A percentile compares a stretch with the other conserved stretches of the same genome.
Evolutionary conservation across 306 rosid species (phyloP).

Genomic region (Rosa rugosa): DNA sequence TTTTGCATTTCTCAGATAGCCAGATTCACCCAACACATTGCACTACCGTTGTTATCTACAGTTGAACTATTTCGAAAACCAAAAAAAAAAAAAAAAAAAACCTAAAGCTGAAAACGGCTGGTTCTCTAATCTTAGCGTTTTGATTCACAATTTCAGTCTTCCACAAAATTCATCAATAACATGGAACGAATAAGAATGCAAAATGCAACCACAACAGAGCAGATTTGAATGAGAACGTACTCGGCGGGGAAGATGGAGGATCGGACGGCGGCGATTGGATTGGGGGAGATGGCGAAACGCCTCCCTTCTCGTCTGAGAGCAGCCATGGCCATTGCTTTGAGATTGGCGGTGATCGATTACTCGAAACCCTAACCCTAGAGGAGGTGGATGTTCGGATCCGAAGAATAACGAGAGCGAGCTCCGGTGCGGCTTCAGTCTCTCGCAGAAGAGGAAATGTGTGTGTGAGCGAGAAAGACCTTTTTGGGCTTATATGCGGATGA

Average conservation of each 20-base stretch:
- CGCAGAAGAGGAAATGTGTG: not conserved
- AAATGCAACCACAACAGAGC: not conserved
- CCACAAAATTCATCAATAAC: not conserved
- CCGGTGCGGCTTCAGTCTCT: constrained; percentile 1
- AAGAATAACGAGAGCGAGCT: not conserved
- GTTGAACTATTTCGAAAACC: not conserved
- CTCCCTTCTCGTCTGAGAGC: constrained; percentile 88
- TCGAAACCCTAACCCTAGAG: constrained; percentile 41
- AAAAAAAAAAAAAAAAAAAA: too few species aligned
- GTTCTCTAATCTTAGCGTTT: not conserved
- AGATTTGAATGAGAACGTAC: constrained; percentile 21
- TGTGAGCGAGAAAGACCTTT: not conserved
- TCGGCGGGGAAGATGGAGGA: constrained; percentile 44
- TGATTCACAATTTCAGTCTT: not conserved
- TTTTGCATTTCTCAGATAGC: not conserved
- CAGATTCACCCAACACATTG: not conserved
- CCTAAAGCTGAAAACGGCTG: not conserved
- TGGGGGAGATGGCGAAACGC: constrained; percentile 64
- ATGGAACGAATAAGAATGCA: not conserved
- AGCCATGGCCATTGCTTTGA: constrained; percentile 79
- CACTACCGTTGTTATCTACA: not conserved
- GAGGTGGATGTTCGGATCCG: constrained; percentile 23
- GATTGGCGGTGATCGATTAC: constrained; percentile 31
- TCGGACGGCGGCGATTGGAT: constrained; percentile 47
- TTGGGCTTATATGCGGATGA: not conserved